Evolutionary conservation across 1,139 yeast species (phyloP).

Genomic region (Zygosaccharomyces sapae): DNA sequence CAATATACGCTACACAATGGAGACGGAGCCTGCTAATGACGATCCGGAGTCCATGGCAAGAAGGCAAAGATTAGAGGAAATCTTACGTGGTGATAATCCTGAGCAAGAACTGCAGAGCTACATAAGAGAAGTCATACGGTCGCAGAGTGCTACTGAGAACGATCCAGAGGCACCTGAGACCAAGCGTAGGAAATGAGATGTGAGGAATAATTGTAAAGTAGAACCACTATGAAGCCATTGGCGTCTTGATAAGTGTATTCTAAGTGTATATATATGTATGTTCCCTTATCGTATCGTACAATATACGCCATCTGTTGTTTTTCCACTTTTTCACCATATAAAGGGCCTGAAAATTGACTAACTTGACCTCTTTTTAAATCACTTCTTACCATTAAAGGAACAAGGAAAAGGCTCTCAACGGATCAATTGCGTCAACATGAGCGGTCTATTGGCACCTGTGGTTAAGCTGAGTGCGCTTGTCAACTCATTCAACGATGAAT

Average conservation of each 20-base stretch:
- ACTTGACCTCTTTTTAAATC: constrained; percentile 1
- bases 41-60: constrained; percentile 50
- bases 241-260: not conserved
- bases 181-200: constrained; percentile 29
- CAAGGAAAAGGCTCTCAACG: constrained; percentile 14
- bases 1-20: constrained; percentile 54
- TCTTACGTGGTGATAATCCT: constrained; percentile 71
- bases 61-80: constrained; percentile 61
- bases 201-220: not conserved
- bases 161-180: constrained; percentile 20
- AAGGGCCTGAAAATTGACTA: not conserved
- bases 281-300: not conserved
- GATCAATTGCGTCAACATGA: constrained; percentile 19
- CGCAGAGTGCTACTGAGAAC: constrained; percentile 20
- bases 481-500: constrained; percentile 33
- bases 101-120: constrained; percentile 71
- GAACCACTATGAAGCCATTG: not conserved
- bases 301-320: not conserved
- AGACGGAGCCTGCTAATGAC: constrained; percentile 41
- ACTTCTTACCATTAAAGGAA: not conserved
- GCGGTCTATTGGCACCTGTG: constrained; percentile 20
- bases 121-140: constrained; percentile 60
- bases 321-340: not conserved
- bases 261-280: constrained; percentile 2
- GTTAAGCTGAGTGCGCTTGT: constrained; percentile 16